Evolutionary conservation across 2,329 filamentous ascomycete genomes (phyloP), one percentile per base, ranked within the genome.

Genomic region (Fusarium mexicanum): DNA sequence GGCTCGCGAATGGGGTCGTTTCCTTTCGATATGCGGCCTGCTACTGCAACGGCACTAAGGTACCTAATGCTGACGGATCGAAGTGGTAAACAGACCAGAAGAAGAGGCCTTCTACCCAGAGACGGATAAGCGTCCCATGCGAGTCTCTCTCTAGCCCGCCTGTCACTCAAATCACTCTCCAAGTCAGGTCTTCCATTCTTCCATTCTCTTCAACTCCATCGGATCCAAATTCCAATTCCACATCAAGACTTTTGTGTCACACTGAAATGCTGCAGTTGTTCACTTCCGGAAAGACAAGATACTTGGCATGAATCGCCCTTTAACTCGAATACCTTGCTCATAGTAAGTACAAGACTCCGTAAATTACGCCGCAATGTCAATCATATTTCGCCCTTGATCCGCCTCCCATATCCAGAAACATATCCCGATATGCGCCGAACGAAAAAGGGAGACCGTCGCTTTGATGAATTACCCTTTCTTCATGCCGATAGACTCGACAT

Each of bases 1-100:
- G 61, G 69, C 75, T 76, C 75, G 44, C 76, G 76, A 78, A 78
- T 78, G 55, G 76, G 76, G 69, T 76, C 65, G 57, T 76, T 78
- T 78, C 76, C 76, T 74, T 29, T 65, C 31, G 29, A 33, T 47
- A 48, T 46, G 74, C 67, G 44, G 62, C 51, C 68, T 74, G 60
- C 62, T 51, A 76, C 54, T 61, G 64, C 63, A 48, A 61, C 65
- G 53, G 31, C 65, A 68, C 65, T 68, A 68, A 37, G 50, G 44
- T 68, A 35, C 14, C 33, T 35, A 68, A 37, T 64, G 44, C 65
- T 61, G 60, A 24, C 41, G 33, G 54, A 57, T 68, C 68, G 57
- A 67, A 71, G 68, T 71, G 72, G 65, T 73, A 74, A 64, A 74
- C 66, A 61, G 41, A 64, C 50, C 50, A 53, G 18, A 46, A 58